Conservation (phyloP, 768 basidiomycete species). For the Podaxis sp. region DNA sequence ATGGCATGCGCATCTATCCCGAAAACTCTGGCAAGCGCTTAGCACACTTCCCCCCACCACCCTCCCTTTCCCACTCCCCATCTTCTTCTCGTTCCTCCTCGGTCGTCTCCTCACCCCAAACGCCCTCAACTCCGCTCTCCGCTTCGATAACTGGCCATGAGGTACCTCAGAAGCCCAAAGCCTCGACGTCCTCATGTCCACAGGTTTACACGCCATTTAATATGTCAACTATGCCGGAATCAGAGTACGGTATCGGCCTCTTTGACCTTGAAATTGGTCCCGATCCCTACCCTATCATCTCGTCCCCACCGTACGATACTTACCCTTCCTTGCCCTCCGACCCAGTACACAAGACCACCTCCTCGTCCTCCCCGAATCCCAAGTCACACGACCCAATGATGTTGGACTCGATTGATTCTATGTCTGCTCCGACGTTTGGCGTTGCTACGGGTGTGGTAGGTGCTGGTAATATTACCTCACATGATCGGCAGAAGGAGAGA, state of each 20-base stretch:
- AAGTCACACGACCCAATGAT: conserved; percentile 12
- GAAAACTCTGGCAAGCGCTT: conserved; percentile 12
- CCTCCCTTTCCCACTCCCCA: conserved; percentile 16
- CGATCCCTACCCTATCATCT: conserved; percentile 11
- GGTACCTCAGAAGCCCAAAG: conserved; percentile 1
- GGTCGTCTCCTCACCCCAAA: conserved; percentile 18
- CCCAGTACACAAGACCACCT: not conserved
- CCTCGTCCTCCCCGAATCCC: not conserved
- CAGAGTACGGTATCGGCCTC: not conserved
- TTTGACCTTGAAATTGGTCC: conserved; percentile 5
- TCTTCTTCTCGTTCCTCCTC: conserved; percentile 21
- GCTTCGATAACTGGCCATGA: conserved; percentile 8
- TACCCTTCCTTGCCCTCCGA: not conserved
- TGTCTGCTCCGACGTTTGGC: not conserved
- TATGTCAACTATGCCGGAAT: not conserved
- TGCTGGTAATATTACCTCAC: conserved; percentile 3
- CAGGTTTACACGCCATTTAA: conserved; percentile 12
- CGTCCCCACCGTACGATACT: not conserved
- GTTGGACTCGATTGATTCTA: conserved; percentile 1
- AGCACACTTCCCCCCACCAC: conserved; percentile 13
- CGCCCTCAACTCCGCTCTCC: conserved; percentile 17
- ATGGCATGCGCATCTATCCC: conserved; percentile 33
- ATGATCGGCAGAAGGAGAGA: not conserved
- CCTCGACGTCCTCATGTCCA: conserved; percentile 9
- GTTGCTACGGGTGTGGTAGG: not conserved